These are phyloP conservation scores for Wakefieldia striispora DNA, from an alignment of 768 basidiomycete species.

Conservation along the genomic window DNA sequence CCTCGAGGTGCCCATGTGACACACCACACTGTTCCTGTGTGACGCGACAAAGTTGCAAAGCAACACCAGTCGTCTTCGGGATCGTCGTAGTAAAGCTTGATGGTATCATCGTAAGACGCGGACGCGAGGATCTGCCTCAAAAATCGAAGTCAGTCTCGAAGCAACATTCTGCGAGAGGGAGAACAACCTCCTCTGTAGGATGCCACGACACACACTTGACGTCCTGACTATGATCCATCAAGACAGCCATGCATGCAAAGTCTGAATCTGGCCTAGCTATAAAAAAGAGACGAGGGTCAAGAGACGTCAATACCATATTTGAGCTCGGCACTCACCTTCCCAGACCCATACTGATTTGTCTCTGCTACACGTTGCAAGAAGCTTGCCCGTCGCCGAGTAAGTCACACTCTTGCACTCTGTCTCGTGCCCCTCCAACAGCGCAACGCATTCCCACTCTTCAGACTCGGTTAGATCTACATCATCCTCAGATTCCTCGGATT, in stretches of 20 bases:
- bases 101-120: slow-evolving; percentile 94
- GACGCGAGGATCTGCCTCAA: slow-evolving; percentile 84
- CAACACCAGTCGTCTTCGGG: slow-evolving; percentile 95
- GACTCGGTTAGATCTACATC: slow-evolving; percentile 29
- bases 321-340: slow-evolving; percentile 64
- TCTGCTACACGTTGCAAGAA: slow-evolving; percentile 92
- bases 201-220: slow-evolving; percentile 97
- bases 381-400: slow-evolving; percentile 68
- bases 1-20: slow-evolving; percentile 79
- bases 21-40: slow-evolving; percentile 89
- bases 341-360: slow-evolving; percentile 99
- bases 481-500: slow-evolving; percentile 45
- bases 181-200: slow-evolving; percentile 83
- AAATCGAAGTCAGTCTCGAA: slow-evolving; percentile 7
- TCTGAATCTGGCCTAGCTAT: slow-evolving; percentile 88
- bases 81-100: slow-evolving; percentile 94
- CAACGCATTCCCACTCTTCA: slow-evolving; percentile 86
- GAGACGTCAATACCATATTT: neutral
- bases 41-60: slow-evolving; percentile 77
- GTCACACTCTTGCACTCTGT: slow-evolving; percentile 94
- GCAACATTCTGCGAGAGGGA: neutral
- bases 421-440: slow-evolving; percentile 90
- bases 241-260: slow-evolving; percentile 90
- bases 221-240: slow-evolving; percentile 97
- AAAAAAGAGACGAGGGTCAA: neutral